Percentiles rank a stretch among this genome's conserved stretches.
Evolutionary conservation across 2,329 filamentous ascomycete genomes (phyloP).

Genomic region (Grosmannia penicillata): DNA sequence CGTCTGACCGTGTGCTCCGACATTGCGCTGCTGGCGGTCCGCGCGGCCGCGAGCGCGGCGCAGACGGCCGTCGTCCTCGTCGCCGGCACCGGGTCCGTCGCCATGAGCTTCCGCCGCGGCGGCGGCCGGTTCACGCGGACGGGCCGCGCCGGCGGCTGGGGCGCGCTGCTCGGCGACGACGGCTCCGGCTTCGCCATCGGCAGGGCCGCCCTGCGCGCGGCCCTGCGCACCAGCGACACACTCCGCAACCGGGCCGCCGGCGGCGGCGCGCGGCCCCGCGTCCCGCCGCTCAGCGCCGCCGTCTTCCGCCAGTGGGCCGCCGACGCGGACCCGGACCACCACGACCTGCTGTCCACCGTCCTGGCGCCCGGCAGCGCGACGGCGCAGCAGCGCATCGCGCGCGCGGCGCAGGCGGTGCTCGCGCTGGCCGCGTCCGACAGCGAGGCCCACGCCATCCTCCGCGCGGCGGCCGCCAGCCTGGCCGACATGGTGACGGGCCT

Average conservation of each 20-base stretch:
- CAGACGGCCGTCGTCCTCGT: conserved; percentile 21
- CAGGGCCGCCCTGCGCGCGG: conserved; percentile 17
- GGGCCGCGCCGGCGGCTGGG: conserved; percentile 27
- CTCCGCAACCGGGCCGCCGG: not conserved
- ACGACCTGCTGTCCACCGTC: conserved; percentile 1
- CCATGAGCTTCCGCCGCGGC: conserved; percentile 19
- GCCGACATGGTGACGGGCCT: conserved; percentile 3
- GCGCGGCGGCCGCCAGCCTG: not conserved
- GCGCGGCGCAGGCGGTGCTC: conserved; percentile 1
- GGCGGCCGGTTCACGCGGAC: conserved; percentile 12
- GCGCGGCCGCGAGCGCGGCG: conserved; percentile 7
- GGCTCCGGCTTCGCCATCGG: conserved; percentile 26
- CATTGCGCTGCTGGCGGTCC: conserved; percentile 22
- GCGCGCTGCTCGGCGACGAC: conserved; percentile 26
- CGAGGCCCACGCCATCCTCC: conserved; percentile 1
- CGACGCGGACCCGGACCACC: no score
- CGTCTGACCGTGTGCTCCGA: conserved; percentile 21
- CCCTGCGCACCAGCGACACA: conserved; percentile 13
- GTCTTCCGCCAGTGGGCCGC: not conserved
- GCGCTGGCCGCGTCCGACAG: not conserved
- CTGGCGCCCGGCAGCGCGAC: not conserved
- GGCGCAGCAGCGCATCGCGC: not conserved
- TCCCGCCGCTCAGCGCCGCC: not conserved
- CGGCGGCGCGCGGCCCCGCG: not conserved
- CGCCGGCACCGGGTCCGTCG: conserved; percentile 26